phyloP scores from a whole-genome alignment of 257 asterid genomes.

The Penstemon barbatus region DNA sequence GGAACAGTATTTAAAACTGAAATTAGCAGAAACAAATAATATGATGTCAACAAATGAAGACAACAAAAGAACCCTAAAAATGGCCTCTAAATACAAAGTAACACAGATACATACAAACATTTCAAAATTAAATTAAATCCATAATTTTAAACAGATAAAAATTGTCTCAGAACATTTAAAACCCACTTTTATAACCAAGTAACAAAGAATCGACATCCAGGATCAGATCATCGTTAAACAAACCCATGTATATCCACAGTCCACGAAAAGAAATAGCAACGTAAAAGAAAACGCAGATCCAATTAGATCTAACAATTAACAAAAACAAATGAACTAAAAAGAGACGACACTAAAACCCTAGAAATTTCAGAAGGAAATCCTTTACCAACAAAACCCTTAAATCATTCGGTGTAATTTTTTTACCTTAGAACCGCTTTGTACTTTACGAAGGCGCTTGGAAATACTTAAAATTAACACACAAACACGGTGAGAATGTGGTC shows the following conservation, averaged over 20 bases:
- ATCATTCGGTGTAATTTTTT: neutral
- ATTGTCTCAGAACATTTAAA: neutral
- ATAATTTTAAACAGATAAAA: neutral
- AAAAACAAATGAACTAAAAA: neutral
- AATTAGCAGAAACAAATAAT: constrained; percentile 2
- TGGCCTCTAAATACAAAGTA: neutral
- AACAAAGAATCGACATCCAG: neutral
- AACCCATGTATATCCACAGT: constrained; percentile 5
- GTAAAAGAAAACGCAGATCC: neutral
- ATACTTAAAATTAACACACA: neutral
- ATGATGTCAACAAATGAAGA: no score
- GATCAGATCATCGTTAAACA: constrained; percentile 26
- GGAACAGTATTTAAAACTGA: neutral
- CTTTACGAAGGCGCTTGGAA: neutral
- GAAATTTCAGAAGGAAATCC: neutral
- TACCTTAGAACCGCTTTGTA: neutral
- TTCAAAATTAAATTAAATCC: neutral
- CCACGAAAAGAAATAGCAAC: constrained; percentile 5
- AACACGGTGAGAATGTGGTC: neutral
- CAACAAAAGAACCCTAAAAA: neutral
- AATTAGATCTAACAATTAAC: neutral
- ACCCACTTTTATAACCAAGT: neutral
- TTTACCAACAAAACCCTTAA: constrained; percentile 16
- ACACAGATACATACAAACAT: neutral
- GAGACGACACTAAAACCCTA: neutral